These are phyloP conservation scores for Arxiozyma telluris DNA, from an alignment of 1,139 yeast genomes.

Conservation along the genomic window DNA sequence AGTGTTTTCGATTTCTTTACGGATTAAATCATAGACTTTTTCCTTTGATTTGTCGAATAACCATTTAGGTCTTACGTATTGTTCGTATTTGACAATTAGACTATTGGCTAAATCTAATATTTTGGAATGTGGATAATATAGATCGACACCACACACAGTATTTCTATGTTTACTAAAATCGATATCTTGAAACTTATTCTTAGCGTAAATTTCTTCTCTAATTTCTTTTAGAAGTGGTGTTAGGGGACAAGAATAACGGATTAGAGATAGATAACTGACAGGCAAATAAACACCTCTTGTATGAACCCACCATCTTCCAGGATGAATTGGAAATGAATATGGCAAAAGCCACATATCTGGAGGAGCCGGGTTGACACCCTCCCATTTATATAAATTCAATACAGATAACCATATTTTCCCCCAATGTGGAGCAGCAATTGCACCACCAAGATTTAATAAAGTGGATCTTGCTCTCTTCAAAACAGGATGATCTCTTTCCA, in stretches of 20 bases:
- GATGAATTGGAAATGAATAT: constrained; percentile 72
- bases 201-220: constrained; percentile 66
- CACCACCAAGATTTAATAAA: constrained; percentile 73
- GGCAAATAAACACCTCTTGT: constrained; percentile 89
- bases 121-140: constrained; percentile 84
- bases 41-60: constrained; percentile 45
- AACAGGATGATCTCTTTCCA: constrained; percentile 66
- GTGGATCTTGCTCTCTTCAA: constrained; percentile 70
- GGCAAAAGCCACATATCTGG: constrained; percentile 93
- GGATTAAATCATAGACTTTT: constrained; percentile 51
- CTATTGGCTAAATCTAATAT: constrained; percentile 57
- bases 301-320: constrained; percentile 99
- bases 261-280: constrained; percentile 68
- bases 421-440: constrained; percentile 91
- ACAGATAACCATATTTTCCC: constrained; percentile 88
- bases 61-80: constrained; percentile 66
- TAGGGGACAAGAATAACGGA: constrained; percentile 46
- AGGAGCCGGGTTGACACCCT: constrained; percentile 97
- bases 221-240: constrained; percentile 57
- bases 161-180: constrained; percentile 67
- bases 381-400: constrained; percentile 81
- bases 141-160: constrained; percentile 82
- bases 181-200: constrained; percentile 52
- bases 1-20: constrained; percentile 72
- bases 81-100: constrained; percentile 55